phyloP scores from a whole-genome alignment of 768 basidiomycete species.

The Phylloporus rhodoxanthus region DNA sequence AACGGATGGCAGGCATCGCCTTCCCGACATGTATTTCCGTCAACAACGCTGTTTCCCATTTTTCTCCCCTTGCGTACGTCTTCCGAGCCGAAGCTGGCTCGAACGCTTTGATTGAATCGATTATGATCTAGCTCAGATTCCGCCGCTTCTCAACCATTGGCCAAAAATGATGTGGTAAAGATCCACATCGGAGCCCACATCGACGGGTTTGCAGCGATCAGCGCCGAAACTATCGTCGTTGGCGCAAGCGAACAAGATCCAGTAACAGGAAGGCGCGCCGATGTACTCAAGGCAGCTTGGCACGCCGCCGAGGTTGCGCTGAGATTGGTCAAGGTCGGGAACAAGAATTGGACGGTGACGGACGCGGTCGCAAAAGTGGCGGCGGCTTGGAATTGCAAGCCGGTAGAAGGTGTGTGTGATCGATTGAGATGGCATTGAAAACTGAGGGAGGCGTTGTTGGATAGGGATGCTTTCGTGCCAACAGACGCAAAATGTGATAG shows the following conservation, averaged over 20 bases:
- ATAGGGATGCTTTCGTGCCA: constrained; percentile 93
- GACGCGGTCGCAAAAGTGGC: constrained; percentile 74
- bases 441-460: not conserved
- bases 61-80: constrained; percentile 89
- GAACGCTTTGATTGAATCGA: constrained; percentile 22
- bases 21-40: constrained; percentile 94
- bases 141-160: constrained; percentile 59
- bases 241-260: constrained; percentile 70
- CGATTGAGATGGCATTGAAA: not conserved
- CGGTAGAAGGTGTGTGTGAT: constrained; percentile 76
- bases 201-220: constrained; percentile 92
- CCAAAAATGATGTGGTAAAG: constrained; percentile 90
- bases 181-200: constrained; percentile 95
- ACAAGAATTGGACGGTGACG: constrained; percentile 93
- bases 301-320: constrained; percentile 87
- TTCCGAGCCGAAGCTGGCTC: not conserved
- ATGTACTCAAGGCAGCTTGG: constrained; percentile 92
- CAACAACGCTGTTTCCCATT: constrained; percentile 94
- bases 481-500: constrained; percentile 89
- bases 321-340: constrained; percentile 85
- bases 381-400: constrained; percentile 75
- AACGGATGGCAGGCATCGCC: constrained; percentile 60
- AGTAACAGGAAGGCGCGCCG: constrained; percentile 80
- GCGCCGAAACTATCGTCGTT: constrained; percentile 89
- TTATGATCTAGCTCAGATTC: constrained; percentile 59